Conservation (phyloP, 139 green algal species). For the Chlamydomonas incerta region DNA sequence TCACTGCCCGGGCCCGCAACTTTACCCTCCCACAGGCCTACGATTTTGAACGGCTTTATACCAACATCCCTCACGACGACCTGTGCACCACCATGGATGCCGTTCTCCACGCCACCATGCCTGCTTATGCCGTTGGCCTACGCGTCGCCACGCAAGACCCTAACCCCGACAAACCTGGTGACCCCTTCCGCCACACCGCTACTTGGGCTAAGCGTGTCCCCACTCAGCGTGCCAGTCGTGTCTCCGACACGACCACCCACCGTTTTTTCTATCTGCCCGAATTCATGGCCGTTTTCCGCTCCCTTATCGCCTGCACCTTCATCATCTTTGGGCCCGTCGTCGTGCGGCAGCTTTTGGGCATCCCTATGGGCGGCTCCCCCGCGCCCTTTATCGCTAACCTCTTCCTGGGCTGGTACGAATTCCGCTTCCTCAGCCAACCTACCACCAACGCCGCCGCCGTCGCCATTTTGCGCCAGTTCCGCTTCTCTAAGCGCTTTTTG, state of each 20-base stretch:
- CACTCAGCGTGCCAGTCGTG: not conserved
- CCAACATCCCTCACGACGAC: not conserved
- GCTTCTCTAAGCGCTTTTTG: too few relatives aligned
- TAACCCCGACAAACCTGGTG: not conserved
- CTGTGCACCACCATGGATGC: not conserved
- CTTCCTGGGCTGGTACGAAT: slow-evolving; percentile 4
- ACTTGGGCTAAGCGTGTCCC: not conserved
- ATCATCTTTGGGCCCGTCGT: not conserved
- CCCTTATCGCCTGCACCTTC: slow-evolving; percentile 2
- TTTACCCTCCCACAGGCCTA: not conserved
- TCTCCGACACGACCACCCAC: not conserved
- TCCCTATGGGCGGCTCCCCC: not conserved
- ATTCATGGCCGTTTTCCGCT: not conserved
- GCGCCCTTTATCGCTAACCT: not conserved
- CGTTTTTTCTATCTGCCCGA: not conserved
- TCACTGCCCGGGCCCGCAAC: not conserved
- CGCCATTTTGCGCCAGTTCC: too few relatives aligned
- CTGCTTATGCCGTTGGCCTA: too few relatives aligned
- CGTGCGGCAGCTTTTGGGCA: not conserved
- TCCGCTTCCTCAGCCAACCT: not conserved
- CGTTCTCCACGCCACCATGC: not conserved
- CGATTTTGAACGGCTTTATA: not conserved
- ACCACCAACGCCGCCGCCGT: too few relatives aligned
- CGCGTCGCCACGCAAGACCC: too few relatives aligned
- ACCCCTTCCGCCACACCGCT: not conserved